Conservation (phyloP, 768 basidiomycete genomes). For the Phallus indusiatus region DNA sequence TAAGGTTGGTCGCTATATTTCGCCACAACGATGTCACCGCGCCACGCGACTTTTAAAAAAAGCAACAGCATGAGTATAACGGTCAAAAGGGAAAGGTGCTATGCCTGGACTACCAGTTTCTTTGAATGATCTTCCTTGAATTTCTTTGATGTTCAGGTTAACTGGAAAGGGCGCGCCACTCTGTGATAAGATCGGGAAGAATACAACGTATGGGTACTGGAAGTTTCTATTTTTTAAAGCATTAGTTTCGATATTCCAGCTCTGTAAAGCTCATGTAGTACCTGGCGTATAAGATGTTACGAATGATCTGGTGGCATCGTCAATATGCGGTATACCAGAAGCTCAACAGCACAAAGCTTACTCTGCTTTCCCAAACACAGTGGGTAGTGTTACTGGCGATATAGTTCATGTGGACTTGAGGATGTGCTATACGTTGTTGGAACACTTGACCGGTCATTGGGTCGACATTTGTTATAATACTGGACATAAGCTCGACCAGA, state of each 20-base stretch:
- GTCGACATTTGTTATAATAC: conserved; percentile 27
- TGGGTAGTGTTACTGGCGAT: conserved; percentile 38
- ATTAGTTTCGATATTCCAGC: neutral
- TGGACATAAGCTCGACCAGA: conserved; percentile 66
- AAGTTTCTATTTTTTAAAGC: conserved; percentile 41
- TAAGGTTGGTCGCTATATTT: conserved; percentile 48
- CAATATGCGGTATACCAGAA: neutral
- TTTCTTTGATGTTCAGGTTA: conserved; percentile 67
- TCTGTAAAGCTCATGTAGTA: neutral
- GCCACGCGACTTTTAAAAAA: conserved; percentile 47
- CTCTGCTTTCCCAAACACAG: conserved; percentile 6
- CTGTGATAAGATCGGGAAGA: conserved; percentile 66
- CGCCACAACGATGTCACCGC: conserved; percentile 69
- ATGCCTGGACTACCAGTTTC: conserved; percentile 25
- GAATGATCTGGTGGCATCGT: neutral
- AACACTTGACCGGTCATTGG: conserved; percentile 7
- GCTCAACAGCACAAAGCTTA: neutral
- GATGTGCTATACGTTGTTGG: conserved; percentile 58
- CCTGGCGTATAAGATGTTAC: conserved; percentile 3
- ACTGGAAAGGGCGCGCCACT: conserved; percentile 77
- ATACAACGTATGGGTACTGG: conserved; percentile 69
- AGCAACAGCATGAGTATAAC: neutral
- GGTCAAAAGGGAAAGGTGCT: neutral
- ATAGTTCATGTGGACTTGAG: conserved; percentile 80
- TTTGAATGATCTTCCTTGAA: conserved; percentile 52